A percentile compares a stretch with the other conserved stretches of the same genome.
Evolutionary conservation across 139 green algal genomes (phyloP).

Genomic region (Parachlorella kessleri): DNA sequence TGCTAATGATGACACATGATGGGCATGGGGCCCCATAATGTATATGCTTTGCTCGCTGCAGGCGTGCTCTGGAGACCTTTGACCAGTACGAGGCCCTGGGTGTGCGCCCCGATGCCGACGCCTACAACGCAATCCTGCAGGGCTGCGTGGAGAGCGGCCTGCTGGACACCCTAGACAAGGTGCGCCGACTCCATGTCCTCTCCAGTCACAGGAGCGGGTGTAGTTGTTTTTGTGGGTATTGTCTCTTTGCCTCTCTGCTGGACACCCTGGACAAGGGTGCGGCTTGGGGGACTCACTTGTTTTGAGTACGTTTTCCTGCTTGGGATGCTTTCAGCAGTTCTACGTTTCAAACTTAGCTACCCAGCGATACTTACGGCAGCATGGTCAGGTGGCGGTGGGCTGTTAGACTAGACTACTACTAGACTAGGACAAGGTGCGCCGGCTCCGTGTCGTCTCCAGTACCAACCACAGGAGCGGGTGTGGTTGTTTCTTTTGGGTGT

Average conservation of each 20-base stretch:
- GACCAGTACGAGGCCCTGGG: constrained; percentile 14
- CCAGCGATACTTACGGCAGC: constrained; percentile 46
- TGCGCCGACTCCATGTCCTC: too few relatives aligned
- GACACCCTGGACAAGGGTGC: constrained; percentile 6
- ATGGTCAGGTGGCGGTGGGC: too few relatives aligned
- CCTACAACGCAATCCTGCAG: constrained; percentile 30
- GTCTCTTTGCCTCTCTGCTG: too few relatives aligned
- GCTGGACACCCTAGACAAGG: constrained; percentile 2
- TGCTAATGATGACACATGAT: too few relatives aligned
- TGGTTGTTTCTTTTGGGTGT: too few relatives aligned
- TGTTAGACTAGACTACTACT: too few relatives aligned
- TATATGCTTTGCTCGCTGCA: neutral
- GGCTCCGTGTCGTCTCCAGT: too few relatives aligned
- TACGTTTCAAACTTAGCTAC: constrained; percentile 54
- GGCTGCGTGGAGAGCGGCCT: constrained; percentile 15
- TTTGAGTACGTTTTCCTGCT: constrained; percentile 41
- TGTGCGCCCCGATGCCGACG: constrained; percentile 11
- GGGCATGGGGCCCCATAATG: too few relatives aligned
- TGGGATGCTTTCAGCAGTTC: constrained; percentile 66
- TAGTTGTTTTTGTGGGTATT: too few relatives aligned
- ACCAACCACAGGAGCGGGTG: too few relatives aligned
- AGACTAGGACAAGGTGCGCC: neutral
- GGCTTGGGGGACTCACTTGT: too few relatives aligned
- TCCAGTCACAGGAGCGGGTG: too few relatives aligned
- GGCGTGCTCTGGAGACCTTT: constrained; percentile 30